Evolutionary conservation across 768 basidiomycete species (phyloP).

Genomic region (Tephrocybe sp.): DNA sequence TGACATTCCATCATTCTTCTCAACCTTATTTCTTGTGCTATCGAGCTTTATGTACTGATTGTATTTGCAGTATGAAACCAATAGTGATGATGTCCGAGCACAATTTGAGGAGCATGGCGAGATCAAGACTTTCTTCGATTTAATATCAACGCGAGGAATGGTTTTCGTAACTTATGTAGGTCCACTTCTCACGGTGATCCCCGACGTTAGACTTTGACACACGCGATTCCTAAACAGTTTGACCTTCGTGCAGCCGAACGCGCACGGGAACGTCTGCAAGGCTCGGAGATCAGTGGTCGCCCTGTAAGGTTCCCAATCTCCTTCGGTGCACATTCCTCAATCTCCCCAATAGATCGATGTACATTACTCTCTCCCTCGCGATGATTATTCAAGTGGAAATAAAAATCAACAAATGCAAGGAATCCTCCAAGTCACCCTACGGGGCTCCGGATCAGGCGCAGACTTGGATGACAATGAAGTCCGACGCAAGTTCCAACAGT

Average conservation of each 20-base stretch:
- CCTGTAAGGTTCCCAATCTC: conserved; percentile 58
- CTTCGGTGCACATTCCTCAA: background rate
- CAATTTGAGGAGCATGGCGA: conserved; percentile 93
- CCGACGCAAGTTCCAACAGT: conserved; percentile 80
- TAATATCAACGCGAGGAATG: conserved; percentile 95
- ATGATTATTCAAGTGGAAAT: conserved; percentile 68
- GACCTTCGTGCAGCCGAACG: conserved; percentile 92
- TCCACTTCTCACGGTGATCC: conserved; percentile 17
- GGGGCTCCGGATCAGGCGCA: conserved; percentile 65
- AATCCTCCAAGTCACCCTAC: conserved; percentile 73
- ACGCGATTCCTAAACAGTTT: conserved; percentile 48
- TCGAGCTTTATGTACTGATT: conserved; percentile 12
- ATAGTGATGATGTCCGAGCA: conserved; percentile 77
- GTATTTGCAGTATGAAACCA: conserved; percentile 75
- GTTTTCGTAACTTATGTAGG: conserved; percentile 98
- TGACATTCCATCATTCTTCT: background rate
- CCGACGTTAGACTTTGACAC: conserved; percentile 14
- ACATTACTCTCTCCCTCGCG: conserved; percentile 93
- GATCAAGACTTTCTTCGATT: conserved; percentile 96
- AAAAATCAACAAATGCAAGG: conserved; percentile 92
- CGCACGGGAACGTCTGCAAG: conserved; percentile 89
- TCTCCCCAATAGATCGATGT: conserved; percentile 82
- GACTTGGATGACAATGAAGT: conserved; percentile 84
- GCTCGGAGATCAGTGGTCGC: conserved; percentile 81
- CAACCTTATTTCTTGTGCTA: background rate